Base-by-base conservation (phyloP, 2,329 filamentous ascomycete species). In the Monilinia fructicola region DNA sequence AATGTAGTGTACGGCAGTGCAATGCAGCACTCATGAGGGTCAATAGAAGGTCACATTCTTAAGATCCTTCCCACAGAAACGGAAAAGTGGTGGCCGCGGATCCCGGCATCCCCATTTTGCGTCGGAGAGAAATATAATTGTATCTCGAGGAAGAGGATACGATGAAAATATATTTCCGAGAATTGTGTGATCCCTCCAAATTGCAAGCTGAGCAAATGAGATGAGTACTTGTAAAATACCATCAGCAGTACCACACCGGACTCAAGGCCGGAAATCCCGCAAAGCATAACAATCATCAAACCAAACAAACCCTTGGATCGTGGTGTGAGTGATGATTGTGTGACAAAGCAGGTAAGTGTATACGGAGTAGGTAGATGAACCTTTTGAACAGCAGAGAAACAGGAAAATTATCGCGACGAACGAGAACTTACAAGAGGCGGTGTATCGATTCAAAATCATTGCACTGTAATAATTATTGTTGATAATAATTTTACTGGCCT, bases 361-460 rank as follows among this genome's bases (percentile, higher is more conserved):
- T 31, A n/a, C n/a, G n/a, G n/a, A n/a, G n/a, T n/a, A 31, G 31
- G 31, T 31, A 35, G 5, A 12, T 44, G 60, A 50, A 14, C 26
- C 35, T 48, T 42, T 35, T 60, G 35, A 48, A 28, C 23, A 31
- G 48, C 54, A 42, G 63, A 58, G 48, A 56, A 42, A 52, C 26
- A 60, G 26, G 46, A 65, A 53, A 18, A 31, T 31, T 56, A 31
- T 46, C n/a, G n/a, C 54, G 53, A 42, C 44, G 40, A 28, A 58
- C 16, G 9, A 38, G 62, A 53, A 59, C 38, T 53, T 10, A 38
- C n/a, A 53, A 65, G 46, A 23, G 54, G 63, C 54, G 63, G 63
- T 65, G 54, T 65, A 65, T 60, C 31, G 53, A 52, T 50, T 40
- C 26, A 46, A 23, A 23, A 42, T 60, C 5, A 35, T 7, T 35